Base-by-base conservation (phyloP, 306 rosid species). In the Prunus salicina region DNA sequence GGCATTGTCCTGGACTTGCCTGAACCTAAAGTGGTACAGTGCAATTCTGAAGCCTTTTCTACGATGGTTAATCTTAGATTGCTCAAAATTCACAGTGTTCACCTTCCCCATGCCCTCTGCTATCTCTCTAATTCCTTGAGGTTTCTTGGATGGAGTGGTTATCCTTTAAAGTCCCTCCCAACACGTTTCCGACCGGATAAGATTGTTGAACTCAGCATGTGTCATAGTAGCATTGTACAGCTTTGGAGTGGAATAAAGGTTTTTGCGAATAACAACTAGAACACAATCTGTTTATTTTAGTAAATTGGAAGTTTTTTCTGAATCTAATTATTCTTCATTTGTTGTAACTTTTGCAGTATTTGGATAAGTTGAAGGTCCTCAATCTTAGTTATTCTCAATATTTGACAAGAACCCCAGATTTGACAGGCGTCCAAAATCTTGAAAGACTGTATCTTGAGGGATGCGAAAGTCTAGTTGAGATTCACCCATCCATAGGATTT, bases 31-130 rank as follows among this genome's bases (percentile, higher is more conserved):
- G 11, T 10, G 49, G 27, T 8, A 2, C 0, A 18, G 4, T 74
- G 73, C 32, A 57, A 77, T 41, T 80, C 76, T 38, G 10, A 25
- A 11, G 73, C 84, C 43, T 82, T 78, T 63, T 78, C 80, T 62
- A 69, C 19, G 4, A 62, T 82, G 79, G 52, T 38, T 69, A 70
- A 67, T 20, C 76, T 83, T 25, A 71, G 32, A 53, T 49, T 78
- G 25, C 75, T 82, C 28, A 64, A 13, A 55, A 34, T 60, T 57
- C 28, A 25, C 2, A 69, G 70, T 19, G n/a, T 75, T 57, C 12
- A 25, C 13, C 41, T 61, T 25, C 27, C 49, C 4, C 12, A 34
- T 15, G 38, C n/a, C 8, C 60, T 51, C 32, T 49, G 62, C 24
- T 28, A n/a, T 61, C 53, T 80, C 75, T 76, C 84, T n/a, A 8